These are phyloP conservation scores for Aureobasidium musti DNA, from an alignment of 2,329 filamentous ascomycete genomes.

Conservation along the genomic window DNA sequence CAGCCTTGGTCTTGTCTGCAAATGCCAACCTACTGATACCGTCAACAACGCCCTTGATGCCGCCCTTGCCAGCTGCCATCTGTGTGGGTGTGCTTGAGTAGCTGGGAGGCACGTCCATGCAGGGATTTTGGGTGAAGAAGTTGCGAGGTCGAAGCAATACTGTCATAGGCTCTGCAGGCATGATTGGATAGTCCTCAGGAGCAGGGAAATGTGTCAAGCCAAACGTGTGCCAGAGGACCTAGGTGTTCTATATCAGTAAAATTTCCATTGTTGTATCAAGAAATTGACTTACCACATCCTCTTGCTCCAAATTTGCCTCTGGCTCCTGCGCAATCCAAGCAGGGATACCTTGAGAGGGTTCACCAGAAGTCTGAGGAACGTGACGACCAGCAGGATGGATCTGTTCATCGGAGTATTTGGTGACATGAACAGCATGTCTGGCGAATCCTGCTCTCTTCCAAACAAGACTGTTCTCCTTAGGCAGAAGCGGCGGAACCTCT, in stretches of 20 bases:
- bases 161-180: constrained; percentile 76
- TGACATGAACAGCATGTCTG: constrained; percentile 83
- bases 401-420: constrained; percentile 79
- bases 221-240: constrained; percentile 81
- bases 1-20: constrained; percentile 42
- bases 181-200: constrained; percentile 89
- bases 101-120: constrained; percentile 76
- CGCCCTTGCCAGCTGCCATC: constrained; percentile 47
- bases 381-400: constrained; percentile 84
- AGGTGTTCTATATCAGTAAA: background rate
- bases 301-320: constrained; percentile 63
- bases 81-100: constrained; percentile 73
- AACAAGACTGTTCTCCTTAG: constrained; percentile 77
- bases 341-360: constrained; percentile 70
- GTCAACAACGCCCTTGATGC: constrained; percentile 51
- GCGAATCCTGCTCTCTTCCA: constrained; percentile 91
- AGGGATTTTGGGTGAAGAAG: constrained; percentile 80
- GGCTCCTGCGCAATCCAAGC: constrained; percentile 74
- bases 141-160: constrained; percentile 75
- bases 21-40: constrained; percentile 54
- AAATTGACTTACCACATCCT: constrained; percentile 60
- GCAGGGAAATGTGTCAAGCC: constrained; percentile 86
- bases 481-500: constrained; percentile 75
- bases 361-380: constrained; percentile 82
- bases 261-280: background rate